Conservation (phyloP, 169 alveolate genomes). For the Cryptosporidium tyzzeri region DNA sequence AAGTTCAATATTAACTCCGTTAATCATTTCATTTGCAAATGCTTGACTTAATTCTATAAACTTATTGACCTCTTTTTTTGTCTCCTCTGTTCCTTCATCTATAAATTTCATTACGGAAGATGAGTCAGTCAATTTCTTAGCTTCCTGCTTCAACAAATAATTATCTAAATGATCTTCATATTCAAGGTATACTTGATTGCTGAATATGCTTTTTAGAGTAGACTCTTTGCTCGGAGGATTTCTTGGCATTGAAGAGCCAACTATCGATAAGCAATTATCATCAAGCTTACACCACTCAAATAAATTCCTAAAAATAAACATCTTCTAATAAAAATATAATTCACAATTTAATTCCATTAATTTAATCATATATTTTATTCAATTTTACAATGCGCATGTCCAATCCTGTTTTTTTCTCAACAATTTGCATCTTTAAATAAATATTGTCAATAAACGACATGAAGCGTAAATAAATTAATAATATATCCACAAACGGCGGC, state of each 20-base stretch:
- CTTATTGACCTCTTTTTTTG: constrained; percentile 25
- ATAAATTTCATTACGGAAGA: constrained; percentile 49
- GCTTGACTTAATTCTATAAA: constrained; percentile 11
- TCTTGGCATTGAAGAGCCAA: not conserved
- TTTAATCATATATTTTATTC: not conserved
- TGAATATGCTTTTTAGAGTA: not conserved
- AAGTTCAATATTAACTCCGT: constrained; percentile 57
- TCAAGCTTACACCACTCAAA: constrained; percentile 66
- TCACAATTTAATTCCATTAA: not conserved
- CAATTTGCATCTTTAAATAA: constrained; percentile 22
- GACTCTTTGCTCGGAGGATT: not conserved
- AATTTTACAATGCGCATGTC: constrained; percentile 4
- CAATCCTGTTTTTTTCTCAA: not conserved
- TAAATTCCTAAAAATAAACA: constrained; percentile 10
- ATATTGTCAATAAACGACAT: constrained; percentile 63
- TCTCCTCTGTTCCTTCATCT: constrained; percentile 35
- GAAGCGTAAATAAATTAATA: constrained; percentile 45
- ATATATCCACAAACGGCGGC: constrained; percentile 70
- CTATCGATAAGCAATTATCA: not conserved
- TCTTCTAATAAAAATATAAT: not conserved
- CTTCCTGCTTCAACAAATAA: constrained; percentile 35
- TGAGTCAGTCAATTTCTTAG: constrained; percentile 24
- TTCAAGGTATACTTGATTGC: constrained; percentile 35
- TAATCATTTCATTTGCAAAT: constrained; percentile 72
- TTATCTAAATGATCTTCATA: constrained; percentile 40